These are phyloP conservation scores for Juglanconis sp. DNA, from an alignment of 2,329 filamentous ascomycete species.

Conservation along the genomic window DNA sequence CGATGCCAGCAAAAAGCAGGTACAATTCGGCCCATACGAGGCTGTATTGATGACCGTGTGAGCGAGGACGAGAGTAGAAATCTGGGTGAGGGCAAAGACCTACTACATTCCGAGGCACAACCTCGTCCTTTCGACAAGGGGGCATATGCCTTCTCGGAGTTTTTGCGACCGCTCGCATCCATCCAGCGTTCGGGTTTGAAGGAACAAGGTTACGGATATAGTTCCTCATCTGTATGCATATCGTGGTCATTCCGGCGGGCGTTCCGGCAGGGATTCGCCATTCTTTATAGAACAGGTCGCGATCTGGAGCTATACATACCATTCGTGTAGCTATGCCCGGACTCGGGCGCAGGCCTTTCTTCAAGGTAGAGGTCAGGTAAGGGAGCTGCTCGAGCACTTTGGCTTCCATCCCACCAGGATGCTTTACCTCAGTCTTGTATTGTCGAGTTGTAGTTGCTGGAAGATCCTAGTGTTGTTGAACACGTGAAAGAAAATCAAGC, in stretches of 20 bases:
- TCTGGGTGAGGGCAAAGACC: neutral
- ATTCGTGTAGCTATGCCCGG: slow-evolving; percentile 37
- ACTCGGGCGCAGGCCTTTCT: slow-evolving; percentile 42
- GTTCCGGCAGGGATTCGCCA: slow-evolving; percentile 26
- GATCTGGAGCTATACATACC: slow-evolving; percentile 37
- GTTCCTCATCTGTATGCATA: slow-evolving; percentile 22
- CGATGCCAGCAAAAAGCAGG: slow-evolving; percentile 21
- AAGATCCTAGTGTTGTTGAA: slow-evolving; percentile 29
- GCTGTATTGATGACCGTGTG: neutral
- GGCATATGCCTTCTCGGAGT: slow-evolving; percentile 22
- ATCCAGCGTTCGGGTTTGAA: slow-evolving; percentile 16
- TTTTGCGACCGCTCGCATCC: neutral
- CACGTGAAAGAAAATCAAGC: slow-evolving; percentile 33
- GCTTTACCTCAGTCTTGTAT: slow-evolving; percentile 13
- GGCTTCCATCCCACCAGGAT: neutral
- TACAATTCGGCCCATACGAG: slow-evolving; percentile 24
- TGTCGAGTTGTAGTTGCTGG: slow-evolving; percentile 20
- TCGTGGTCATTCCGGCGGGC: slow-evolving; percentile 25
- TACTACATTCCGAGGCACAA: slow-evolving; percentile 24
- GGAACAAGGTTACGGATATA: slow-evolving; percentile 20
- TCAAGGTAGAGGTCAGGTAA: slow-evolving; percentile 42
- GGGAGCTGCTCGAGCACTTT: slow-evolving; percentile 28
- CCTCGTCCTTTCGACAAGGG: slow-evolving; percentile 20
- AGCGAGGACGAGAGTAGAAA: no score
- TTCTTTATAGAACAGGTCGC: slow-evolving; percentile 21